Evolutionary conservation across 345 rosid species (phyloP).

Genomic region (Anastatica hierochuntica): DNA sequence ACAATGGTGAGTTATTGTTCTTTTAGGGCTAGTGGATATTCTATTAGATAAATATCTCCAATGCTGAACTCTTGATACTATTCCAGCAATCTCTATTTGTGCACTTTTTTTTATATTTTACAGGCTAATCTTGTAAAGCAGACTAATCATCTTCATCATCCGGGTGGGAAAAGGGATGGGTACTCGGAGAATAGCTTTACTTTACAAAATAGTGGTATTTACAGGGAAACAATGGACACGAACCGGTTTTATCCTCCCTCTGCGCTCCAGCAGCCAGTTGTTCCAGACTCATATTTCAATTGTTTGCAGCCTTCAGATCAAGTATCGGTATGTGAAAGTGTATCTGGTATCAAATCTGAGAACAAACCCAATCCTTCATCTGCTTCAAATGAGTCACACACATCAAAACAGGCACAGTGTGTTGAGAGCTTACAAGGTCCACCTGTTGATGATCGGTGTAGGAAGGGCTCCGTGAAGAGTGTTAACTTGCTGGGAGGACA

Average conservation of each 20-base stretch:
- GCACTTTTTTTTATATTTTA: slow-evolving; percentile 7
- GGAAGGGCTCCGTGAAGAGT: slow-evolving; percentile 22
- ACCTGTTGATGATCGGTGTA: slow-evolving; percentile 27
- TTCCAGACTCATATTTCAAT: slow-evolving; percentile 26
- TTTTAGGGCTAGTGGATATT: too few species aligned
- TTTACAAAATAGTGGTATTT: slow-evolving; percentile 27
- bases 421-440: slow-evolving; percentile 35
- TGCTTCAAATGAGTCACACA: slow-evolving; percentile 40
- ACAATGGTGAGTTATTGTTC: too few species aligned
- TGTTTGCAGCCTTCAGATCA: slow-evolving; percentile 36
- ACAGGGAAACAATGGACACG: slow-evolving; percentile 28
- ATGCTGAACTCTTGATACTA: too few species aligned
- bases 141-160: slow-evolving; percentile 27
- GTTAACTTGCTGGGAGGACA: slow-evolving; percentile 22
- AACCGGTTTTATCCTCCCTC: slow-evolving; percentile 26
- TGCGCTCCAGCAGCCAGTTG: slow-evolving; percentile 14
- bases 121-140: slow-evolving; percentile 44
- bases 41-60: too few species aligned
- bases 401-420: slow-evolving; percentile 49
- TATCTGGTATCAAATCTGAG: slow-evolving; percentile 41
- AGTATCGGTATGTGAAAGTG: slow-evolving; percentile 40
- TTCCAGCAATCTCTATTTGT: slow-evolving; percentile 2
- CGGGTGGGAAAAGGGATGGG: slow-evolving; percentile 36
- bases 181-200: slow-evolving; percentile 34
- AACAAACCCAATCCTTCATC: slow-evolving; percentile 35